Percentiles rank a stretch among this genome's conserved stretches.
Evolutionary conservation across 2,329 filamentous ascomycete species (phyloP).

Genomic region (Fusarium virguliforme): DNA sequence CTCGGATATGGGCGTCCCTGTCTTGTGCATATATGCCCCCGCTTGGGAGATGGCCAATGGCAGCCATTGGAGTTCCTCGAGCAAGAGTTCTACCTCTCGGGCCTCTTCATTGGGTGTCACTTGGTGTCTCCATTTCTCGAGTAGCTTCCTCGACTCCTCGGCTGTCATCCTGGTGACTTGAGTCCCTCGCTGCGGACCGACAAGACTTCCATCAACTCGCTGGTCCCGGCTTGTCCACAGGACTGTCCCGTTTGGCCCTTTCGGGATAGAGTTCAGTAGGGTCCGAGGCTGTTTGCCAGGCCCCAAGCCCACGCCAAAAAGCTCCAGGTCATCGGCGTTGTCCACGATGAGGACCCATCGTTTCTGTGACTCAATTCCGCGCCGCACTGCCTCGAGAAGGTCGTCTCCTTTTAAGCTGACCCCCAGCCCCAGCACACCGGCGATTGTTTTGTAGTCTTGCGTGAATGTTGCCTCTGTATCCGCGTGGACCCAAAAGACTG

Average conservation of each 20-base stretch:
- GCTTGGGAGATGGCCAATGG: conserved; percentile 56
- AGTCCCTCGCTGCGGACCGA: conserved; percentile 44
- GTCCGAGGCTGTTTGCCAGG: neutral
- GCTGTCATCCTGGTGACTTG: conserved; percentile 46
- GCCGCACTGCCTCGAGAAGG: conserved; percentile 43
- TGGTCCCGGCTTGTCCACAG: conserved; percentile 56
- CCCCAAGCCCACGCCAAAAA: conserved; percentile 48
- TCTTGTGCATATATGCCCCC: conserved; percentile 53
- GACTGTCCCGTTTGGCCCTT: conserved; percentile 46
- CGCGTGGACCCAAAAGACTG: conserved; percentile 59
- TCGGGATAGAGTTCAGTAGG: conserved; percentile 49
- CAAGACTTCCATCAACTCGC: conserved; percentile 48
- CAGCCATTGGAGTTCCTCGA: conserved; percentile 50
- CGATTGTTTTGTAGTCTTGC: conserved; percentile 54
- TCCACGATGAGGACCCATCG: conserved; percentile 55
- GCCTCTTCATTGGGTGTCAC: conserved; percentile 9
- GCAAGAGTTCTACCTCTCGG: conserved; percentile 25
- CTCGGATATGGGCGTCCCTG: conserved; percentile 37
- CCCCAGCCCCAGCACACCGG: conserved; percentile 45
- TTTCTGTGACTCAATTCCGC: conserved; percentile 33
- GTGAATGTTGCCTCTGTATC: conserved; percentile 53
- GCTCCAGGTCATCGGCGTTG: conserved; percentile 53
- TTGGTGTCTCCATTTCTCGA: conserved; percentile 6
- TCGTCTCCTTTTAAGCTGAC: conserved; percentile 34
- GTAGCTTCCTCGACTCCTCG: conserved; percentile 34